Percentiles rank a stretch among this genome's conserved stretches.
Conservation (phyloP, 2,329 filamentous ascomycete species). For the Chaetomium sp. region DNA sequence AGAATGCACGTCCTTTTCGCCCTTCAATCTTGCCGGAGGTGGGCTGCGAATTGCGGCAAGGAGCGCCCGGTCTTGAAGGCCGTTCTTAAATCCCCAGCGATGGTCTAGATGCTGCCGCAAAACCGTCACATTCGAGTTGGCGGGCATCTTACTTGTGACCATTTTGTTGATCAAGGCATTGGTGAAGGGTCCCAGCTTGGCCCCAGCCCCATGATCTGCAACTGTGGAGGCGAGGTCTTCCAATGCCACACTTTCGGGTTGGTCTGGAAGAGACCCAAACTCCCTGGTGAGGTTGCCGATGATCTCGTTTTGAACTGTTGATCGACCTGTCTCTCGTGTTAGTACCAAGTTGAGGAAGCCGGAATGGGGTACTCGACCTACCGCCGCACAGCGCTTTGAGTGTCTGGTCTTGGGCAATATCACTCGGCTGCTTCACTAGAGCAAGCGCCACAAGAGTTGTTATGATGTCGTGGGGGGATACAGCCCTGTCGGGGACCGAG, state of each 20-base stretch:
- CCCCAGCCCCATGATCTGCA: slow-evolving; percentile 26
- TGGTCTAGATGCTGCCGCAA: not conserved
- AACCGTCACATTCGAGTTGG: not conserved
- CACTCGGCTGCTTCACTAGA: slow-evolving; percentile 25
- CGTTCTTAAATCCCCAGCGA: slow-evolving; percentile 1
- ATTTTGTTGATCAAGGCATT: not conserved
- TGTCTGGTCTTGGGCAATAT: slow-evolving; percentile 25
- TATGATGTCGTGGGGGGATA: not conserved
- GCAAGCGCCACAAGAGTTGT: slow-evolving; percentile 27
- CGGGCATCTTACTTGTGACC: slow-evolving; percentile 3
- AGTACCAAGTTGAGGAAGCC: not conserved
- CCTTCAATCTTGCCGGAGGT: not conserved
- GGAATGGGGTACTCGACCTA: not conserved
- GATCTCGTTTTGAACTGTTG: slow-evolving; percentile 40
- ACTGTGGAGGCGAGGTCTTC: slow-evolving; percentile 26
- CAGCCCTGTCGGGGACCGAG: not conserved
- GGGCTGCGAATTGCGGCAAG: not conserved
- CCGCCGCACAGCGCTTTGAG: slow-evolving; percentile 28
- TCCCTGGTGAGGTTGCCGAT: slow-evolving; percentile 36
- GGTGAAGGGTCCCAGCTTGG: not conserved
- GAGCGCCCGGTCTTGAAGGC: slow-evolving; percentile 1
- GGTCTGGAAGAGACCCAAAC: slow-evolving; percentile 35
- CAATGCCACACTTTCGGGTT: slow-evolving; percentile 33
- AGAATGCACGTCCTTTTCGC: not conserved
- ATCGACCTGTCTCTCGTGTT: slow-evolving; percentile 27